A percentile compares a stretch with the other conserved stretches of the same genome.
phyloP scores from a whole-genome alignment of 768 basidiomycete species.

The Tulasnella sp. region DNA sequence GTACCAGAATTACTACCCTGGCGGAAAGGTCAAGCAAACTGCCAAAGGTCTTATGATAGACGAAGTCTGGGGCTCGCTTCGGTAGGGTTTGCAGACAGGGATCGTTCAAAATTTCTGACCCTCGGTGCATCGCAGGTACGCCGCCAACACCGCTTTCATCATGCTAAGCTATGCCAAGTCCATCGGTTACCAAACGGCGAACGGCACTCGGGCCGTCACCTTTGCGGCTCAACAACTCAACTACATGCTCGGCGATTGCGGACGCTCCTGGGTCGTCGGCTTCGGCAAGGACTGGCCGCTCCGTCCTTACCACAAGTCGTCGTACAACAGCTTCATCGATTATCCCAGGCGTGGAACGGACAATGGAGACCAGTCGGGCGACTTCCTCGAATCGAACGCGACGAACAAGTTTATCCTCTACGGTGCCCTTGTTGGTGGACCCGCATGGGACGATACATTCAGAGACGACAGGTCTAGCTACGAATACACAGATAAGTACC shows the following conservation, averaged over 20 bases:
- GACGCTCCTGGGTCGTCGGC: constrained; percentile 10
- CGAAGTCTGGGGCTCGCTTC: constrained; percentile 3
- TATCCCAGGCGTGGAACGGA: not conserved
- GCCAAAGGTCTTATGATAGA: constrained; percentile 1
- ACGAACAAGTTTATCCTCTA: constrained; percentile 7
- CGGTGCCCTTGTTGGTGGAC: constrained; percentile 2
- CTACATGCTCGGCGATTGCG: constrained; percentile 5
- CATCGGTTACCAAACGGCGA: not conserved
- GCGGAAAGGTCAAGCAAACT: constrained; percentile 9
- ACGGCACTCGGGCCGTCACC: not conserved
- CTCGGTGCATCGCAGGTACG: too few relatives aligned
- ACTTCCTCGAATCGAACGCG: constrained; percentile 1
- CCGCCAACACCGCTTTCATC: constrained; percentile 5
- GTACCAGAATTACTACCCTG: not conserved
- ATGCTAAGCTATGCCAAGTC: constrained; percentile 10
- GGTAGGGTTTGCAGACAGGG: too few relatives aligned
- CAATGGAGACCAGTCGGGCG: not conserved
- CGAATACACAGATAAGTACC: constrained; percentile 1
- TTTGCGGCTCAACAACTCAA: constrained; percentile 6
- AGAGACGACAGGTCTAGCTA: not conserved
- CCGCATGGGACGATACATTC: constrained; percentile 10
- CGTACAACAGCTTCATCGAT: constrained; percentile 11
- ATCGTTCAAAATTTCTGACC: too few relatives aligned
- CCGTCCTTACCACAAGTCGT: constrained; percentile 7
- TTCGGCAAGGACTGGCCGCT: constrained; percentile 1